Evolutionary conservation across 2,329 filamentous ascomycete species (phyloP), one percentile per base, ranked within the genome.

Genomic region (Trichothecium roseum): DNA sequence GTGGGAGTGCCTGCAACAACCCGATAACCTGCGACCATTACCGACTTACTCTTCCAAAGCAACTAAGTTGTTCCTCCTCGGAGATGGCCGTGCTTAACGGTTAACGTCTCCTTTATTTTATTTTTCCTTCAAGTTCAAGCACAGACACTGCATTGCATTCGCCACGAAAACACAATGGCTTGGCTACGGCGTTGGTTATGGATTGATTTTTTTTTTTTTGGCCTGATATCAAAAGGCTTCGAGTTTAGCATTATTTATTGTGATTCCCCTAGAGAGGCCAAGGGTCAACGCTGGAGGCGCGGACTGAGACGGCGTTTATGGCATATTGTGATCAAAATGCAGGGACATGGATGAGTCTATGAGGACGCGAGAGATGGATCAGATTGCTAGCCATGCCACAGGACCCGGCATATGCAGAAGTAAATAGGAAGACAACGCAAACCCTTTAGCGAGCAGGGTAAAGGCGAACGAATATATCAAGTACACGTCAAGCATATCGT

Each of bases 151-250:
- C 28, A 30, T 24, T 24, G 20, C 20, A 24, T 24, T 7, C 16
- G 30, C 20, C 31, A 26, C 9, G 8, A 34, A 14, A 15, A 15
- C 6, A 28, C 20, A 27, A 22, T 34, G 32, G 20, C 26, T 26
- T 17, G 20, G 28, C 8, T 14, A 34, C 12, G 32, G 32, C 32
- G 20, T 37, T 28, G 27, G 28, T 5, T 16, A 14, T 29, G 28
- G 28, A 29, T 30, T 34, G 39, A 37, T 37, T 35, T 40, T 37
- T 37, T 43, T 35, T 40, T 35, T 42, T 45, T 45, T 41, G 42
- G 35, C 26, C 20, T 29, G 16, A 18, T 36, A 5, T 10, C 18
- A 13, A 12, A 10, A 9, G 18, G 8, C 13, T 26, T 24, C n/a
- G 12, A 20, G 32, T 18, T 20, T 26, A 16, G 18, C 32, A 24